Evolutionary conservation across 352 stramenopile species (phyloP).

Genomic region (Globisporangium alternatum): DNA sequence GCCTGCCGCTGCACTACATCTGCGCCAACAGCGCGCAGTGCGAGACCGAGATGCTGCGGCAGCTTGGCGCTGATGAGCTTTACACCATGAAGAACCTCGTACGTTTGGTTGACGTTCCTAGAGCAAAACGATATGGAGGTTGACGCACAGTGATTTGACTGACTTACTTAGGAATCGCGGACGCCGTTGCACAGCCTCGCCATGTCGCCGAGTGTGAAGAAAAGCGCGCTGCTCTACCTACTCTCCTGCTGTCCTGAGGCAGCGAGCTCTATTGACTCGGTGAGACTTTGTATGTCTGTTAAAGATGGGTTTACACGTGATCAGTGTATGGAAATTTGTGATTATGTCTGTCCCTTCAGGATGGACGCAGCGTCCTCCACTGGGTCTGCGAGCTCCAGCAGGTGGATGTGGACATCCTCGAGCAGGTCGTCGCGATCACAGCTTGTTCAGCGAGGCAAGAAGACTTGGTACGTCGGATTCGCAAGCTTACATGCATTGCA

Average conservation of each 20-base stretch:
- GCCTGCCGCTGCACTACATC: conserved; percentile 51
- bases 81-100: conserved; percentile 45
- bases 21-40: conserved; percentile 36
- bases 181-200: conserved; percentile 52
- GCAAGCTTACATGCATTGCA: background rate
- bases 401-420: conserved; percentile 28
- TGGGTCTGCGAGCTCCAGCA: conserved; percentile 44
- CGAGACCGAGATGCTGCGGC: conserved; percentile 40
- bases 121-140: background rate
- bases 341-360: conserved; percentile 19
- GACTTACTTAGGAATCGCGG: conserved; percentile 24
- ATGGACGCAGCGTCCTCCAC: conserved; percentile 48
- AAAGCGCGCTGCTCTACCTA: conserved; percentile 33
- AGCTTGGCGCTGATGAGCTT: conserved; percentile 27
- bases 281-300: conserved; percentile 11
- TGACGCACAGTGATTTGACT: background rate
- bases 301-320: conserved; percentile 5
- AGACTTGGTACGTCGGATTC: conserved; percentile 9
- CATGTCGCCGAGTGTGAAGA: conserved; percentile 24
- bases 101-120: background rate
- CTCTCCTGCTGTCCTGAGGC: conserved; percentile 32
- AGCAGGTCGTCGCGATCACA: conserved; percentile 13
- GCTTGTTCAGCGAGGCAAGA: conserved; percentile 19
- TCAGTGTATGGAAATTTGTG: background rate
- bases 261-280: conserved; percentile 33